phyloP scores from a whole-genome alignment of 306 rosid genomes.

The Ziziphus jujuba region DNA sequence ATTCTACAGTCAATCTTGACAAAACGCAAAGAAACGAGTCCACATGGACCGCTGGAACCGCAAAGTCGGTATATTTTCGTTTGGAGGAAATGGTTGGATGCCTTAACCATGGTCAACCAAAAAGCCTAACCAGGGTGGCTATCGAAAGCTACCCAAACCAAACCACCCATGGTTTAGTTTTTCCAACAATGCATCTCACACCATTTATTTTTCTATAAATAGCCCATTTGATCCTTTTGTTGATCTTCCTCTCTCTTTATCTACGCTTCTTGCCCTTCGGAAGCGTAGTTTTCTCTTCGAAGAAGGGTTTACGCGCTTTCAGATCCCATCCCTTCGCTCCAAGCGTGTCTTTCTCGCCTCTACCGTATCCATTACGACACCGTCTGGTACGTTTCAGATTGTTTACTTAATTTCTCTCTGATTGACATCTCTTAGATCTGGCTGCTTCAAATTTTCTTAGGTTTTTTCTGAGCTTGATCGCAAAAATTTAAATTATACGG shows the following conservation, averaged over 20 bases:
- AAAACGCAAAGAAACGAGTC: not conserved
- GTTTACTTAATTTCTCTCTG: not conserved
- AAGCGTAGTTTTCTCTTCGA: slow-evolving; percentile 41
- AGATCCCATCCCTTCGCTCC: slow-evolving; percentile 13
- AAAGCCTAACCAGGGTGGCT: not conserved
- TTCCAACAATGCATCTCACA: not conserved
- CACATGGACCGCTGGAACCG: no score
- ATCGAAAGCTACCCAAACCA: not conserved
- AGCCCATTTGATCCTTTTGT: not conserved
- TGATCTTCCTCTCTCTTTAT: not conserved
- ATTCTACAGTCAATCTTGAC: not conserved
- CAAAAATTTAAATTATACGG: not conserved
- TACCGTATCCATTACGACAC: not conserved
- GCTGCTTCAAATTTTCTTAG: not conserved
- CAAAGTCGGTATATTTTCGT: not conserved
- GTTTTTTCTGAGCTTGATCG: not conserved
- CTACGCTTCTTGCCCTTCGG: slow-evolving; percentile 49
- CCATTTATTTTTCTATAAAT: slow-evolving; percentile 35
- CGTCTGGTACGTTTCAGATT: slow-evolving; percentile 24
- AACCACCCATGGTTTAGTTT: no score
- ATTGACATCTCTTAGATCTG: slow-evolving; percentile 40
- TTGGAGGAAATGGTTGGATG: no score
- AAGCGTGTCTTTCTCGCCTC: not conserved
- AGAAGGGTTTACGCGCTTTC: slow-evolving; percentile 17
- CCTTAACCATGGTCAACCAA: slow-evolving; percentile 24